These are phyloP conservation scores for Xylaria arbuscula DNA, from an alignment of 2,329 filamentous ascomycete species.

Conservation along the genomic window DNA sequence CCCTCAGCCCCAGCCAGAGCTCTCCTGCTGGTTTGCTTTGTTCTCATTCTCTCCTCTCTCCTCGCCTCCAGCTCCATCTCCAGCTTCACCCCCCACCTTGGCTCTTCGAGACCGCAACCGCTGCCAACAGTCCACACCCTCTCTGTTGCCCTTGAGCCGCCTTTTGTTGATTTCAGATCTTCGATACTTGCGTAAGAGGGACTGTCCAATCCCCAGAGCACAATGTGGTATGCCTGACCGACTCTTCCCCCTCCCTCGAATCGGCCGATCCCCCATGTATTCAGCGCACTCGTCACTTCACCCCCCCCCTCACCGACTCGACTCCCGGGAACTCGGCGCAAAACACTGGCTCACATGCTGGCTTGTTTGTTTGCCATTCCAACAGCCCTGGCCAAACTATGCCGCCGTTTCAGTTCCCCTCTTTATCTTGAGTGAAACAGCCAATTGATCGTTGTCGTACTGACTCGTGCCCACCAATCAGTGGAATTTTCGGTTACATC, in stretches of 20 bases:
- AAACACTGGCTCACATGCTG: constrained; percentile 15
- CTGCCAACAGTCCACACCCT: constrained; percentile 5
- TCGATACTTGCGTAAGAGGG: constrained; percentile 26
- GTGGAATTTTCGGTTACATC: constrained; percentile 98
- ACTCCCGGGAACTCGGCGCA: constrained; percentile 14
- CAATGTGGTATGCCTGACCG: constrained; percentile 51
- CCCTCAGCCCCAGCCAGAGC: constrained; percentile 40
- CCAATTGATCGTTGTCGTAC: constrained; percentile 41
- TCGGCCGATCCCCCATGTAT: constrained; percentile 17
- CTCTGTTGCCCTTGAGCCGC: constrained; percentile 23
- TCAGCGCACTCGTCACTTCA: constrained; percentile 3
- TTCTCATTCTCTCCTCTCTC: constrained; percentile 40
- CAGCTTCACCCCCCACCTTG: constrained; percentile 12
- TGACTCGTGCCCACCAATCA: constrained; percentile 52
- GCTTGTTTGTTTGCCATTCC: constrained; percentile 2
- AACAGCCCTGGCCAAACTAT: neutral
- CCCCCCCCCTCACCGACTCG: constrained; percentile 33
- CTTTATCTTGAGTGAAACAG: constrained; percentile 2
- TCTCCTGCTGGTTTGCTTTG: constrained; percentile 35
- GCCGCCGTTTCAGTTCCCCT: constrained; percentile 11
- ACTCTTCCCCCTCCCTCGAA: constrained; percentile 24
- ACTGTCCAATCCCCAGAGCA: constrained; percentile 37
- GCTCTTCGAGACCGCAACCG: constrained; percentile 11
- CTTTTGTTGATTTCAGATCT: constrained; percentile 36
- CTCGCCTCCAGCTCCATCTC: constrained; percentile 33